Percentiles rank a stretch among this genome's conserved stretches.
Conservation (phyloP, 2,329 filamentous ascomycete genomes). For the Pseudogymnoascus sp. region DNA sequence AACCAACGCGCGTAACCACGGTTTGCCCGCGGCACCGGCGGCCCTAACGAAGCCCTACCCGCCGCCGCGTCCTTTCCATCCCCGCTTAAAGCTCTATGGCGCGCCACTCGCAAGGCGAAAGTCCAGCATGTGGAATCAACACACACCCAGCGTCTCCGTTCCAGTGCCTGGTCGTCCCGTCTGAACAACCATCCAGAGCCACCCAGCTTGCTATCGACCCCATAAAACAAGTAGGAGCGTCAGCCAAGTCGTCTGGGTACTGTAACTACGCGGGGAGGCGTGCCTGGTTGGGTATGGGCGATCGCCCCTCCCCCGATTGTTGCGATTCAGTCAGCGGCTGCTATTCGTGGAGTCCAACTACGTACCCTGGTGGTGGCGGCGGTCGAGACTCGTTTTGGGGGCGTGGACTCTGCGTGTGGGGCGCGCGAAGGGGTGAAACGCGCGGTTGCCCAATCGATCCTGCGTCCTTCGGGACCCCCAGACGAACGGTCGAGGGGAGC, state of each 20-base stretch:
- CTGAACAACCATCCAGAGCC: not conserved
- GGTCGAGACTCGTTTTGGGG: constrained; percentile 4
- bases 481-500: not conserved
- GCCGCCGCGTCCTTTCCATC: not conserved
- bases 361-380: not conserved
- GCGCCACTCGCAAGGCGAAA: not conserved
- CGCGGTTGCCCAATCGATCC: constrained; percentile 6
- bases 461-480: not conserved
- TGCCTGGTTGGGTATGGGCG: not conserved
- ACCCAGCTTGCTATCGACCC: not conserved
- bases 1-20: constrained; percentile 1
- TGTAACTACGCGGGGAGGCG: not conserved
- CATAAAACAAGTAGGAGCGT: constrained; percentile 1
- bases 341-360: not conserved
- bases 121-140: not conserved
- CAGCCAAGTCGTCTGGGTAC: not conserved
- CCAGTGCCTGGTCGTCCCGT: not conserved
- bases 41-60: constrained; percentile 4
- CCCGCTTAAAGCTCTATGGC: not conserved
- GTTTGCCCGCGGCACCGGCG: not conserved
- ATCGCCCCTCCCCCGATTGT: not conserved
- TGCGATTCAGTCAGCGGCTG: not conserved
- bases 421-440: not conserved
- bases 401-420: not conserved
- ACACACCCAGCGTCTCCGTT: not conserved